A percentile compares a stretch with the other conserved stretches of the same genome.
Conservation (phyloP, 148 eudicot species). For the Silene uniflora region DNA sequence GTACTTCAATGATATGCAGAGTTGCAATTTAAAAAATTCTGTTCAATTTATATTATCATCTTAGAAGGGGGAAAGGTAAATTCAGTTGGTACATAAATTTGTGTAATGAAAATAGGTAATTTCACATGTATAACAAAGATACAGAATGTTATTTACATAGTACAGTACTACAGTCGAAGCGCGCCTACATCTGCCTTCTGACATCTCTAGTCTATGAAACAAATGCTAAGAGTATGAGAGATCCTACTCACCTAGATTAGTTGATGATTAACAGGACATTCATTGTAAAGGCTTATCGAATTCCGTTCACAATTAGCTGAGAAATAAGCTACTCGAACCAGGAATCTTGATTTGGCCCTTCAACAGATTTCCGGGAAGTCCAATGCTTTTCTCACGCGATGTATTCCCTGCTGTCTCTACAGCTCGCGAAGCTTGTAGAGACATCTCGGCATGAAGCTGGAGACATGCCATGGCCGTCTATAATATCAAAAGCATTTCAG, state of each 20-base stretch:
- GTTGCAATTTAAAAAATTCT: too few species aligned
- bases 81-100: too few species aligned
- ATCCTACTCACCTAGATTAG: background rate
- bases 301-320: constrained; percentile 22
- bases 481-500: background rate
- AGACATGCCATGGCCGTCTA: constrained; percentile 91
- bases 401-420: constrained; percentile 45
- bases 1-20: too few species aligned
- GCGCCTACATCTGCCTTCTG: background rate
- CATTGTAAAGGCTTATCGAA: constrained; percentile 17
- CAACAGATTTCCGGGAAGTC: constrained; percentile 43
- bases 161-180: background rate
- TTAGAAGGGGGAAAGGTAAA: too few species aligned
- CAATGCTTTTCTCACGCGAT: constrained; percentile 37
- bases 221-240: background rate
- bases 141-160: constrained; percentile 6
- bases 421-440: constrained; percentile 80
- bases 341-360: constrained; percentile 62
- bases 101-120: background rate
- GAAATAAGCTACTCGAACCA: constrained; percentile 32
- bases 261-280: background rate
- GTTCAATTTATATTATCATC: too few species aligned
- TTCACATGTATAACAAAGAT: background rate
- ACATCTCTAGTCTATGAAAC: constrained; percentile 2
- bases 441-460: constrained; percentile 94